A percentile compares a stretch with the other conserved stretches of the same genome.
phyloP scores from a whole-genome alignment of 768 basidiomycete genomes.

The Suillus lakei region DNA sequence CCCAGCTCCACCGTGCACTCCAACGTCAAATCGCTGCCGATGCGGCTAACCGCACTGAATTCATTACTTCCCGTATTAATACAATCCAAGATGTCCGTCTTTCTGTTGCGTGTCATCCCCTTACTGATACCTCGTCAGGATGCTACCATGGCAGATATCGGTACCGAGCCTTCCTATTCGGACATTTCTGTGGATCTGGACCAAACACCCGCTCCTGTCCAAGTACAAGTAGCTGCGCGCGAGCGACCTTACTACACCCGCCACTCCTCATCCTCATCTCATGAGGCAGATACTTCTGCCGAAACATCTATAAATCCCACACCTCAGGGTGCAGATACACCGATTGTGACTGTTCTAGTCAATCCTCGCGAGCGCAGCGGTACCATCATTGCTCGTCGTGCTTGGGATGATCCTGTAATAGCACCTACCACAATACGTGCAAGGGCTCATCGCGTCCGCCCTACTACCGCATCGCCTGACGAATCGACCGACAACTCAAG shows the following conservation, averaged over 20 bases:
- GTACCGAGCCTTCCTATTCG: conserved; percentile 17
- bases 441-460: conserved; percentile 36
- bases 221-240: conserved; percentile 24
- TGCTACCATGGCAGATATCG: conserved; percentile 36
- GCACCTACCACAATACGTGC: conserved; percentile 30
- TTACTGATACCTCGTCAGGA: conserved; percentile 29
- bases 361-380: conserved; percentile 72
- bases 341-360: conserved; percentile 64
- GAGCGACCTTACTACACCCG: conserved; percentile 23
- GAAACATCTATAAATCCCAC: conserved; percentile 66
- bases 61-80: conserved; percentile 11
- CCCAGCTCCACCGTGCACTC: conserved; percentile 59
- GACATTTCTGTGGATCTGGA: conserved; percentile 31
- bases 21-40: conserved; percentile 52
- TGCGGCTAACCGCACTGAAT: conserved; percentile 26
- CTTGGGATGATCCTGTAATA: conserved; percentile 53
- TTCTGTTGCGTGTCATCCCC: background rate
- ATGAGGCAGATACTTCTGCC: conserved; percentile 64
- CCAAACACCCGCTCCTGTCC: conserved; percentile 20
- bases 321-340: conserved; percentile 61
- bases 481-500: conserved; percentile 56
- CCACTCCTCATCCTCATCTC: conserved; percentile 28
- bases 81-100: conserved; percentile 27
- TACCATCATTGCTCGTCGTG: conserved; percentile 69
- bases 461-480: conserved; percentile 44